These are phyloP conservation scores for Quercus tomentella DNA, from an alignment of 331 rosid genomes.

Conservation along the genomic window DNA sequence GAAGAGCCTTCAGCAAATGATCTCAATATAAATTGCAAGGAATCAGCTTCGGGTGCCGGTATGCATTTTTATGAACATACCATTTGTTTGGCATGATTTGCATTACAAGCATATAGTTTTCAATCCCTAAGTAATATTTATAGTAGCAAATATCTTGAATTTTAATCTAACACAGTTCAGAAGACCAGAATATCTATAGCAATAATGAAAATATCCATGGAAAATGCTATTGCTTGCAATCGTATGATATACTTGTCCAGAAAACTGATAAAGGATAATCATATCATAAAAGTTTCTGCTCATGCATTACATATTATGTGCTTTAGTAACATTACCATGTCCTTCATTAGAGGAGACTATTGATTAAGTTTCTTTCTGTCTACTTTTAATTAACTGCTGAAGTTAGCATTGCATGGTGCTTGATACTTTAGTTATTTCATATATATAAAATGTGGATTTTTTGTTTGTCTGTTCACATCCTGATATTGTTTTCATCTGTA, in stretches of 20 bases:
- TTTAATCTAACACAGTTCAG: not conserved
- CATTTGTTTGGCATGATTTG: not conserved
- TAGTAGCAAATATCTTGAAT: not conserved
- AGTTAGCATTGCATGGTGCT: too few relatives aligned
- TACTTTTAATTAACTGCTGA: too few relatives aligned
- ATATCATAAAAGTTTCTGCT: too few relatives aligned
- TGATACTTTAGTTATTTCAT: too few relatives aligned
- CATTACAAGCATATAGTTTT: not conserved
- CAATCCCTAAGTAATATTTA: not conserved
- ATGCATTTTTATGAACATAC: conserved; percentile 1
- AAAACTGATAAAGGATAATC: not conserved
- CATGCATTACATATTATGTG: not conserved
- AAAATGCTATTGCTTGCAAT: not conserved
- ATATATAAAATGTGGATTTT: too few relatives aligned
- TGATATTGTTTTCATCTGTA: not conserved
- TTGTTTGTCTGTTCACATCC: not conserved
- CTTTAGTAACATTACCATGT: not conserved
- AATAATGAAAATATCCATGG: not conserved
- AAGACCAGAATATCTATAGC: not conserved
- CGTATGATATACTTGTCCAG: not conserved
- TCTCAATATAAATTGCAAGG: conserved; percentile 34
- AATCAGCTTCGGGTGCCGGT: conserved; percentile 61
- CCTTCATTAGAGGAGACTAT: too few relatives aligned
- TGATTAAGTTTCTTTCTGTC: too few relatives aligned
- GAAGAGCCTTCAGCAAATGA: conserved; percentile 40